Percentiles rank a stretch among this genome's conserved stretches.
Evolutionary conservation across 2,329 filamentous ascomycete species (phyloP).

Genomic region (Arthrocladium fulminans): DNA sequence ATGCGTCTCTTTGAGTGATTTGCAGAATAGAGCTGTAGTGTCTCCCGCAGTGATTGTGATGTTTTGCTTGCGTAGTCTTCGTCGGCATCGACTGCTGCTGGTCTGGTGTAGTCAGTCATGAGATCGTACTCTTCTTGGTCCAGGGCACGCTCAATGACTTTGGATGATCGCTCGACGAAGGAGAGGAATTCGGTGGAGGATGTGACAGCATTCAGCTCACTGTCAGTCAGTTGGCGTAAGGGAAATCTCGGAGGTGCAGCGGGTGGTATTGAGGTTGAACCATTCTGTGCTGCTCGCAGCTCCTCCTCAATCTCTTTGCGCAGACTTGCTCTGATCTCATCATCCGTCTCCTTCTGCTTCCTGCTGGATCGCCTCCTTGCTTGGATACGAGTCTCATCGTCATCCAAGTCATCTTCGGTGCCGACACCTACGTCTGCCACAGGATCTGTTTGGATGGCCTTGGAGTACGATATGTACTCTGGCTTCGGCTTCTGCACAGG

Average conservation of each 20-base stretch:
- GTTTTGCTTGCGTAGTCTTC: slow-evolving; percentile 34
- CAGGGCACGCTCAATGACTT: slow-evolving; percentile 89
- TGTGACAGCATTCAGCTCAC: slow-evolving; percentile 84
- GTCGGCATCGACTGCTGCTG: slow-evolving; percentile 61
- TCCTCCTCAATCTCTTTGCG: slow-evolving; percentile 90
- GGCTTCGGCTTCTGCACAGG: slow-evolving; percentile 30
- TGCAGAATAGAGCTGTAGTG: slow-evolving; percentile 89
- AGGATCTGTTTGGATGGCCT: slow-evolving; percentile 76
- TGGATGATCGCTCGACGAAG: slow-evolving; percentile 90
- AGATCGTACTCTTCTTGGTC: slow-evolving; percentile 96
- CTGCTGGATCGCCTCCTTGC: slow-evolving; percentile 65
- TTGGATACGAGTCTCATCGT: slow-evolving; percentile 52
- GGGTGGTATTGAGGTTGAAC: slow-evolving; percentile 27
- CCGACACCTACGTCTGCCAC: slow-evolving; percentile 40
- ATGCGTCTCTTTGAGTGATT: slow-evolving; percentile 96
- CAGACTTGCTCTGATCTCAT: slow-evolving; percentile 77
- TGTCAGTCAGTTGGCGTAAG: slow-evolving; percentile 65
- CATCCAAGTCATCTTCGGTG: slow-evolving; percentile 48
- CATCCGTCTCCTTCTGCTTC: slow-evolving; percentile 72
- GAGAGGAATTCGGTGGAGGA: slow-evolving; percentile 88
- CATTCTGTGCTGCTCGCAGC: slow-evolving; percentile 57
- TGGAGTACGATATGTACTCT: slow-evolving; percentile 93
- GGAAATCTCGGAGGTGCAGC: slow-evolving; percentile 55
- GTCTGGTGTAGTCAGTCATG: slow-evolving; percentile 83
- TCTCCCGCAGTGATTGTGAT: slow-evolving; percentile 53